Evolutionary conservation across 352 stramenopile species (phyloP).

Genomic region (Phytophthora brassicae): DNA sequence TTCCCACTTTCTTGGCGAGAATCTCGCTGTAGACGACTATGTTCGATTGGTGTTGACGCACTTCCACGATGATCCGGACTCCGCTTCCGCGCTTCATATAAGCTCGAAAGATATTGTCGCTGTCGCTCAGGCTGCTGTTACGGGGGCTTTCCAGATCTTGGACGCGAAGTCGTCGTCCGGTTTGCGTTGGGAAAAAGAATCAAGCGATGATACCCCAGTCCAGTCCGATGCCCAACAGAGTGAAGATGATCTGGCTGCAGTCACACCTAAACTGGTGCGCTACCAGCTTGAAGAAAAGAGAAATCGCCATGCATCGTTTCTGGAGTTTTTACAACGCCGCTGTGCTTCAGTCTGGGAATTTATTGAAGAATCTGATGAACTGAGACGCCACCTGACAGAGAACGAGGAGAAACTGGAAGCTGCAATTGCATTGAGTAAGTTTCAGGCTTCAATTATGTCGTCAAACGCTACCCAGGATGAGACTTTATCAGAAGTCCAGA

Average conservation of each 20-base stretch:
- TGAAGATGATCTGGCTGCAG: conserved; percentile 31
- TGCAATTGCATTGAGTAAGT: conserved; percentile 74
- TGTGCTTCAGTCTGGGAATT: conserved; percentile 63
- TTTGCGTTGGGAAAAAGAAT: conserved; percentile 70
- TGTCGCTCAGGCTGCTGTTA: conserved; percentile 62
- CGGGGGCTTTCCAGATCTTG: conserved; percentile 70
- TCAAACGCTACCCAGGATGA: conserved; percentile 26
- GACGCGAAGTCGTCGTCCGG: conserved; percentile 81
- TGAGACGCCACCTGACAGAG: conserved; percentile 56
- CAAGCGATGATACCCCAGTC: conserved; percentile 18
- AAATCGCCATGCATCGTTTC: conserved; percentile 55
- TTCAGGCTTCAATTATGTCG: conserved; percentile 62
- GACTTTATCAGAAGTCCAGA: conserved; percentile 22
- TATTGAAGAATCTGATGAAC: conserved; percentile 52
- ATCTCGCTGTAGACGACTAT: conserved; percentile 59
- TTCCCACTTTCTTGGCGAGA: conserved; percentile 37
- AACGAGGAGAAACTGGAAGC: conserved; percentile 80
- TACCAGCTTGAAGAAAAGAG: conserved; percentile 86
- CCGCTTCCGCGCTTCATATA: conserved; percentile 45
- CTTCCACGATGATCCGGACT: conserved; percentile 57
- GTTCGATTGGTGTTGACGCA: conserved; percentile 53
- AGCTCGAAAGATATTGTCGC: conserved; percentile 40
- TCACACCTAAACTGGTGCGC: conserved; percentile 83
- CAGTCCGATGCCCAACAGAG: conserved; percentile 13
- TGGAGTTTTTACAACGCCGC: conserved; percentile 66